Percentiles rank a stretch among this genome's conserved stretches.
Evolutionary conservation across 495 filamentous ascomycete genomes (phyloP).

Genomic region (Amniculicola lignicola): DNA sequence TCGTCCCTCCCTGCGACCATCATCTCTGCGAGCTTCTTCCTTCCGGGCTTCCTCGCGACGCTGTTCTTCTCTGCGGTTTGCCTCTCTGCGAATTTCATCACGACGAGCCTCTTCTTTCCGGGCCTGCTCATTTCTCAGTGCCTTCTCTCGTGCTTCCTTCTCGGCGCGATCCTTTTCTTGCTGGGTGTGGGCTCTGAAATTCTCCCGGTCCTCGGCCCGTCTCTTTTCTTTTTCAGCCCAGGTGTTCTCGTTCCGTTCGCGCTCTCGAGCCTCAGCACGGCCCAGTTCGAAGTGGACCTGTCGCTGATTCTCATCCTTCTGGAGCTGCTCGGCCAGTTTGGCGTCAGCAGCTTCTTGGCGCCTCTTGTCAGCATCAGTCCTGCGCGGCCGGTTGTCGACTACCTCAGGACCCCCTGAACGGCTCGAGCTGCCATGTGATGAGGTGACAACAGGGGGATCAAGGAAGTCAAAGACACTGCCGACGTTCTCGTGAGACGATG

Average conservation of each 20-base stretch:
- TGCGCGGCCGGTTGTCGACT: no score
- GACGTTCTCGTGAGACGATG: constrained; percentile 1
- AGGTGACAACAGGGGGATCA: not conserved
- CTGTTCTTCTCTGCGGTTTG: not conserved
- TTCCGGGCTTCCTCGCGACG: not conserved
- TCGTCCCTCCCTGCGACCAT: not conserved
- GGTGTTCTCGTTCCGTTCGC: constrained; percentile 13
- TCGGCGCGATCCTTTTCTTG: no score
- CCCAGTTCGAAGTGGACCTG: constrained; percentile 24
- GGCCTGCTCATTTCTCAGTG: not conserved
- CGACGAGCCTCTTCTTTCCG: not conserved
- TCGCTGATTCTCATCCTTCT: constrained; percentile 11
- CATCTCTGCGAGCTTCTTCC: not conserved
- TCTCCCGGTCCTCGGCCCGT: constrained; percentile 24
- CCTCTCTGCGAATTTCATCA: constrained; percentile 4
- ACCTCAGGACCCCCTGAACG: constrained; percentile 19
- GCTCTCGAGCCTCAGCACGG: constrained; percentile 10
- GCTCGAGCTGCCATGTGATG: constrained; percentile 17
- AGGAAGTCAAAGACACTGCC: constrained; percentile 12
- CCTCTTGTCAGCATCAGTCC: constrained; percentile 12
- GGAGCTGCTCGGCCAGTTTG: constrained; percentile 18
- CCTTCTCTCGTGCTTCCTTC: no score
- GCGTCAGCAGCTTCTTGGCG: constrained; percentile 9
- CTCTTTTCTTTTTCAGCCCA: constrained; percentile 27
- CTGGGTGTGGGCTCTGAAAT: no score